These are phyloP conservation scores for Staphylotrichum tortipilum DNA, from an alignment of 495 filamentous ascomycete species.

Conservation along the genomic window DNA sequence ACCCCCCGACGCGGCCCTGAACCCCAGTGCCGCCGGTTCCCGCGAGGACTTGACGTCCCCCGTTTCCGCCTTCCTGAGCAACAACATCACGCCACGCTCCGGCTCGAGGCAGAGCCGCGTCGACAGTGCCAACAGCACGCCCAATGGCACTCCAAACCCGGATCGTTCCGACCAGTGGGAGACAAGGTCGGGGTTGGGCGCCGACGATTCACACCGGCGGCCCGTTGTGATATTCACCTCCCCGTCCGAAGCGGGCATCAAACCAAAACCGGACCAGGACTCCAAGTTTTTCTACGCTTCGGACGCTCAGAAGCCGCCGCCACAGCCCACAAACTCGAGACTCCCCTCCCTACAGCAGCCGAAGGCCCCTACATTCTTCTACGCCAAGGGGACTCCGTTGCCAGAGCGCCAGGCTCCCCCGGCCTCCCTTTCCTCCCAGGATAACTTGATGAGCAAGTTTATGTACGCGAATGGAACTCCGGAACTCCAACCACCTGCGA, in stretches of 20 bases:
- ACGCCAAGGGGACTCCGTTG: conserved; percentile 40
- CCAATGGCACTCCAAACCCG: conserved; percentile 44
- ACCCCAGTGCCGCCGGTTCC: conserved; percentile 4
- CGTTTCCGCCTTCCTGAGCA: conserved; percentile 46
- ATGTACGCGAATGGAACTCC: conserved; percentile 60
- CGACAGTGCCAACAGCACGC: conserved; percentile 54
- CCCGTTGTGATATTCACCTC: conserved; percentile 28
- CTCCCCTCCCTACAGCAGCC: conserved; percentile 17
- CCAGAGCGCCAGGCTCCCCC: conserved; percentile 17
- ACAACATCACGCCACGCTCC: conserved; percentile 66
- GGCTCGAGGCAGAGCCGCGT: conserved; percentile 56
- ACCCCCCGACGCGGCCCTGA: conserved; percentile 15
- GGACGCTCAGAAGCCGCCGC: conserved; percentile 49
- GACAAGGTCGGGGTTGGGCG: conserved; percentile 26
- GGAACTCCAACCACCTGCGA: conserved; percentile 25
- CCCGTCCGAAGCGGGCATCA: conserved; percentile 20
- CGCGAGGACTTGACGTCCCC: conserved; percentile 32
- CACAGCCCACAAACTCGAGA: conserved; percentile 14
- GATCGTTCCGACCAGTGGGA: conserved; percentile 38
- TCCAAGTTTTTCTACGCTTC: conserved; percentile 73
- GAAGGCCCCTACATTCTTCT: conserved; percentile 48
- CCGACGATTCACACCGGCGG: conserved; percentile 23
- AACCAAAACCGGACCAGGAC: conserved; percentile 24
- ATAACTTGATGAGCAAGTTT: conserved; percentile 52
- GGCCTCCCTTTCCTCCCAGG: conserved; percentile 24